Base-by-base conservation (phyloP, 1,139 yeast species). In the Meyerozyma athensensis region DNA sequence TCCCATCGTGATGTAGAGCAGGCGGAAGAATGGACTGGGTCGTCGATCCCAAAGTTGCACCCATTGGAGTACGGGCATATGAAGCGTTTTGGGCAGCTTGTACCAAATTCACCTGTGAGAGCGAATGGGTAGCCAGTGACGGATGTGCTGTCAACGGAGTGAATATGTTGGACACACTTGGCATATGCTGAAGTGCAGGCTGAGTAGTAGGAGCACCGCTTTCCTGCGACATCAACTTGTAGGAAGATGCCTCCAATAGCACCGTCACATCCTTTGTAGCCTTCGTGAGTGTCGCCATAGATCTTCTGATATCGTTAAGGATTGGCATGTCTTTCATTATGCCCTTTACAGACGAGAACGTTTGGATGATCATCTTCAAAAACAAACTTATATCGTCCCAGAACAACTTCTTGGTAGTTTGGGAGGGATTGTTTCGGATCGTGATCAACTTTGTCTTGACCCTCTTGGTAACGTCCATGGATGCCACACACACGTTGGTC, bases 231-330 rank as follows among this genome's bases (percentile, higher is more conserved):
- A 68, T 62, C 4, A 66, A 45, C 42, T 64, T 66, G 43, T 68
- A 69, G 1, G 73, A 63, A 0, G 74, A 67, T 5, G 65, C 64
- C 53, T 89, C 96, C 34, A 89, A 62, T 48, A 86, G 68, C 10
- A 86, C 79, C 0, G 97, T 89, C 9, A 90, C 86, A 50, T 90
- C 97, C 53, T 90, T 90, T 2, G 96, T 86, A 4, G 90, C 84
- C 45, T 87, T 81, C 0, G 97, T 89, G 41, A 90, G 65, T 23
- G 80, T 77, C 0, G 96, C 86, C 64, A 90, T 74, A 6, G 86
- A 81, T 5, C 86, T 79, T 43, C 96, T 68, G 3, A 86, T 85
- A 40, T 86, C 96, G 48, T 85, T 82, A 36, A 90, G 67, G 10
- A 81, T 74, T 0, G 95, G 92, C 41, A 87, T 66, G 49, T 86